phyloP scores from a whole-genome alignment of 2,329 filamentous ascomycete species.

The Zymoseptoria pseudotritici region DNA sequence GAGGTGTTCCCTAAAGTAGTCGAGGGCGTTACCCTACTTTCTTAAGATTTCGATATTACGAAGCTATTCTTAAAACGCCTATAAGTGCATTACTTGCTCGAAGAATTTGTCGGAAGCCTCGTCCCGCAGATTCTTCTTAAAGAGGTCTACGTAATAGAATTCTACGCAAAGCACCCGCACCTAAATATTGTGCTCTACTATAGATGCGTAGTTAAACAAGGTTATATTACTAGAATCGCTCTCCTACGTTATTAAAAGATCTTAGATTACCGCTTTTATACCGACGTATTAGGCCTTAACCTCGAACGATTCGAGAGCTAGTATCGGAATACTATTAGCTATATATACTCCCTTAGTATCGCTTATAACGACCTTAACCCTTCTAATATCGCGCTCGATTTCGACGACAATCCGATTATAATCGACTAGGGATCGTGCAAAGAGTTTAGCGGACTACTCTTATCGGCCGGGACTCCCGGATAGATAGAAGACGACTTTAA shows the following conservation, averaged over 20 bases:
- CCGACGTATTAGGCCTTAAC: constrained; percentile 13
- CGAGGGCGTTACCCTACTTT: constrained; percentile 5
- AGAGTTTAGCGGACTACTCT: constrained; percentile 16
- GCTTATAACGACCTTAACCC: constrained; percentile 32
- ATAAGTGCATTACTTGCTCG: constrained; percentile 15
- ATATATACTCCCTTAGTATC: constrained; percentile 28
- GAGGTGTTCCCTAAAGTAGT: constrained; percentile 10
- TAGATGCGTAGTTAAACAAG: constrained; percentile 19
- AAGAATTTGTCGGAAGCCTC: constrained; percentile 13
- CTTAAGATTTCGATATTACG: constrained; percentile 1
- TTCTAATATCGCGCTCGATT: constrained; percentile 28
- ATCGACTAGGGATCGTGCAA: constrained; percentile 31
- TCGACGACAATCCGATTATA: constrained; percentile 21
- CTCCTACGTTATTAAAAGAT: constrained; percentile 16
- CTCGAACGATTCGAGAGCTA: constrained; percentile 13
- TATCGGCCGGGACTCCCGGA: constrained; percentile 21
- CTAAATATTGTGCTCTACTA: constrained; percentile 21
- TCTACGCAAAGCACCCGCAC: constrained; percentile 16
- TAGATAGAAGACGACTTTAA: constrained; percentile 23
- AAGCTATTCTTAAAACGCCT: constrained; percentile 20
- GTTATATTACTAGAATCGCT: constrained; percentile 17
- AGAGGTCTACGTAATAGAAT: constrained; percentile 17
- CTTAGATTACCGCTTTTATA: constrained; percentile 15
- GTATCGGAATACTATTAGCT: constrained; percentile 20
- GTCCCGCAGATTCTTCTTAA: constrained; percentile 17